These are phyloP conservation scores for Glarea lozoyensis DNA, from an alignment of 495 filamentous ascomycete genomes.

Conservation along the genomic window DNA sequence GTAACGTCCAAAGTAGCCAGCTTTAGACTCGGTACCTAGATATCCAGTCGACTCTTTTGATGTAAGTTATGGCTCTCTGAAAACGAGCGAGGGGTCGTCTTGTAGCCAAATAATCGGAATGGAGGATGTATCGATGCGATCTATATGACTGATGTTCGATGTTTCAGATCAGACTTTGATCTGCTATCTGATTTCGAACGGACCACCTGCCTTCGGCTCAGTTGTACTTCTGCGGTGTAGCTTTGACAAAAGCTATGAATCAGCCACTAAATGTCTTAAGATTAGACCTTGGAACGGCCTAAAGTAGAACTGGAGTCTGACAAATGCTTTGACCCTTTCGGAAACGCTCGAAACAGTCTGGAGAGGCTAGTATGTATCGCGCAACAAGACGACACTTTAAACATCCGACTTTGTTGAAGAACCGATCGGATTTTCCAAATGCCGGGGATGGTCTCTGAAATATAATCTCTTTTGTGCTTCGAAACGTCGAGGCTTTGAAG, in stretches of 20 bases:
- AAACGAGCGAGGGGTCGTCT: background rate
- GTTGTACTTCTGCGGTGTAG: constrained; percentile 17
- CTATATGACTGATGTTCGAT: constrained; percentile 15
- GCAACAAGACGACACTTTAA: constrained; percentile 11
- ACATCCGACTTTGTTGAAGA: constrained; percentile 18
- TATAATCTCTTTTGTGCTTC: constrained; percentile 11
- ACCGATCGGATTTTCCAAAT: constrained; percentile 13
- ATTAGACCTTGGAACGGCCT: constrained; percentile 9
- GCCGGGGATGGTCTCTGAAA: constrained; percentile 14
- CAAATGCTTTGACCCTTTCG: constrained; percentile 22
- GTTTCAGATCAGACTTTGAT: constrained; percentile 17
- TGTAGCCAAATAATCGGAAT: constrained; percentile 3
- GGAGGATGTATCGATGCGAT: constrained; percentile 16
- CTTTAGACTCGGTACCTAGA: background rate
- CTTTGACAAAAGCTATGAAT: constrained; percentile 16
- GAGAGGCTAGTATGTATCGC: constrained; percentile 20
- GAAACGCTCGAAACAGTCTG: constrained; percentile 22
- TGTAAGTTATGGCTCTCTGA: background rate
- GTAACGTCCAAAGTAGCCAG: background rate
- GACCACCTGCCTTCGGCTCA: constrained; percentile 9
- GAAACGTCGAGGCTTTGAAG: constrained; percentile 16
- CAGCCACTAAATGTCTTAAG: constrained; percentile 14
- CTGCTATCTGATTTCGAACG: constrained; percentile 6
- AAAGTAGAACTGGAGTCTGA: constrained; percentile 14
- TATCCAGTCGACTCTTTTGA: no score